These are phyloP conservation scores for Petunia axillaris DNA, from an alignment of 257 asterid genomes.

Conservation along the genomic window DNA sequence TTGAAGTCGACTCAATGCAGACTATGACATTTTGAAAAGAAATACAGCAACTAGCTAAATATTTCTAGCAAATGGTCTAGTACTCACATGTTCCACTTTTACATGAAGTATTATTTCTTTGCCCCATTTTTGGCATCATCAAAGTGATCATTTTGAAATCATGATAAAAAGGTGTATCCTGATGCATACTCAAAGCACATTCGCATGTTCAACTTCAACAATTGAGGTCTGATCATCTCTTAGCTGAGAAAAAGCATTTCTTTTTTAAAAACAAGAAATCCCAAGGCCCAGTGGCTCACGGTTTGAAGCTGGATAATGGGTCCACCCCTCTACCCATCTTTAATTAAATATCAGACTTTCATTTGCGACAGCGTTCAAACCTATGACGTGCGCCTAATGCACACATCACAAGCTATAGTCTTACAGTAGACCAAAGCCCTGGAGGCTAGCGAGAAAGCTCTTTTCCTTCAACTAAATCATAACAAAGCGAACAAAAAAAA, in stretches of 20 bases:
- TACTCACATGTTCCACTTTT: background rate
- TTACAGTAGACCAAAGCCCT: no score
- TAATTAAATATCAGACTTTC: background rate
- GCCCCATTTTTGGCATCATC: background rate
- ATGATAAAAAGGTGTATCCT: background rate
- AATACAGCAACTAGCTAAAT: background rate
- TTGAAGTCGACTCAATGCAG: background rate
- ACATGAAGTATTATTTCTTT: background rate
- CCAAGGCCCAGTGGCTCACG: background rate
- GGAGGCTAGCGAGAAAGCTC: background rate
- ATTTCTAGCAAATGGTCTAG: background rate
- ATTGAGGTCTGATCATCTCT: background rate
- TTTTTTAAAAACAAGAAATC: no score
- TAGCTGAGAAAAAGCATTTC: background rate
- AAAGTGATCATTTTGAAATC: background rate
- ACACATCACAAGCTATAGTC: no score
- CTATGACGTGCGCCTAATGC: no score
- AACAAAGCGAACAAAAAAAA: background rate
- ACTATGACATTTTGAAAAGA: background rate
- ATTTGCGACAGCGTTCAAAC: background rate
- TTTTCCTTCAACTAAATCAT: background rate
- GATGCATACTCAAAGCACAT: background rate
- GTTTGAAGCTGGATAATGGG: background rate
- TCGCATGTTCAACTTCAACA: background rate
- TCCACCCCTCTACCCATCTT: background rate